Percentiles rank a stretch among this genome's conserved stretches.
Conservation (phyloP, 805 yeast species). For the Grigorovia jiainica region DNA sequence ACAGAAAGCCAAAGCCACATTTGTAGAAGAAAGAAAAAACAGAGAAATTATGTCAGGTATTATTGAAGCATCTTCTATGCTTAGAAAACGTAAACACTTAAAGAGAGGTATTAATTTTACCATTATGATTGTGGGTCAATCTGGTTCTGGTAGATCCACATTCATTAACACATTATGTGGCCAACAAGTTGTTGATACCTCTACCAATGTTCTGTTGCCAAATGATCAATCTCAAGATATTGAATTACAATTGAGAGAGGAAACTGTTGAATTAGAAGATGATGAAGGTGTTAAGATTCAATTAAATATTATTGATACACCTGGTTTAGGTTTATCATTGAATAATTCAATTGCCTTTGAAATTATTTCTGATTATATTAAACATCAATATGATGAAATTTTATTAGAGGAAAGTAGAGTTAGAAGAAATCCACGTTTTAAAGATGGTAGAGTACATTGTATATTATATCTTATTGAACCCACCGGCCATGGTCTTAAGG, state of each 20-base stretch:
- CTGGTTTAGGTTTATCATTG: constrained; percentile 71
- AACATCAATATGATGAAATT: constrained; percentile 78
- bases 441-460: constrained; percentile 74
- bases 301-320: constrained; percentile 69
- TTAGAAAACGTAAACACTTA: constrained; percentile 68
- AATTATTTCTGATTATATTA: constrained; percentile 64
- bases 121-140: constrained; percentile 76
- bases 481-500: constrained; percentile 72
- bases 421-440: constrained; percentile 76
- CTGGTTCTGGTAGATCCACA: constrained; percentile 87
- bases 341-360: constrained; percentile 61
- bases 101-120: constrained; percentile 82
- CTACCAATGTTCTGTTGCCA: constrained; percentile 45
- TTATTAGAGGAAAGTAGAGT: constrained; percentile 72
- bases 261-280: constrained; percentile 76
- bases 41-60: constrained; percentile 34
- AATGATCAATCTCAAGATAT: constrained; percentile 44
- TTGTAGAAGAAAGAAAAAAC: not conserved
- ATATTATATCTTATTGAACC: constrained; percentile 72
- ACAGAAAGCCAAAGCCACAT: too few relatives aligned
- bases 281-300: constrained; percentile 78
- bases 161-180: constrained; percentile 86
- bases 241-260: constrained; percentile 60
- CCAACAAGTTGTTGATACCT: constrained; percentile 70
- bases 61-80: constrained; percentile 42